A percentile compares a stretch with the other conserved stretches of the same genome.
phyloP scores from a whole-genome alignment of 345 rosid genomes.

The Boechera retrofracta region DNA sequence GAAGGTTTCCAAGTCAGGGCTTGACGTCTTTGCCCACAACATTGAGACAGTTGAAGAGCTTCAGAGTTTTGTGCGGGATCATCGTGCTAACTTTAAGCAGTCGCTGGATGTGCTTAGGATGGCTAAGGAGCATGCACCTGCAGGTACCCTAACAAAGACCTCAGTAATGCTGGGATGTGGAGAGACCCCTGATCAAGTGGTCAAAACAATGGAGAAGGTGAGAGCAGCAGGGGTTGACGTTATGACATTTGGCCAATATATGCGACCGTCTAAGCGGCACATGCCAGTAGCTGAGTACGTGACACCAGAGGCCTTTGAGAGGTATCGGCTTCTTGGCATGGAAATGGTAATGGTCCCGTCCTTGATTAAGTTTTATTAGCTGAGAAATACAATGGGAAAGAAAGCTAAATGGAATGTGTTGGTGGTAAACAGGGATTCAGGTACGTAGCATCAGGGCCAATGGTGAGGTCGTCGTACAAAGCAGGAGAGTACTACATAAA shows the following conservation, averaged over 20 bases:
- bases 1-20: constrained; percentile 85
- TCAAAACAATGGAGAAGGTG: constrained; percentile 92
- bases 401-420: not conserved
- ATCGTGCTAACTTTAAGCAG: constrained; percentile 95
- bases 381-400: not conserved
- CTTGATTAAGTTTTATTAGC: not conserved
- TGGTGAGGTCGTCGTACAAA: constrained; percentile 99
- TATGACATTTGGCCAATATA: constrained; percentile 98
- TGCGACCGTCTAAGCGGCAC: constrained; percentile 98
- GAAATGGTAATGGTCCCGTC: constrained; percentile 75
- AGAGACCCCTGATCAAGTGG: constrained; percentile 95
- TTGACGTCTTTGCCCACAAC: constrained; percentile 95
- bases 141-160: constrained; percentile 90
- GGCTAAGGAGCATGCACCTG: constrained; percentile 80
- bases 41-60: constrained; percentile 98
- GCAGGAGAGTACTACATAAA: constrained; percentile 98
- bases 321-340: constrained; percentile 80
- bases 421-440: constrained; percentile 79
- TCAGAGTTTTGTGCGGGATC: constrained; percentile 85
- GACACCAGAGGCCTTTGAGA: constrained; percentile 93
- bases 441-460: constrained; percentile 96
- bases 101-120: constrained; percentile 85
- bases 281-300: constrained; percentile 97
- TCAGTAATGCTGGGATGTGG: constrained; percentile 98
- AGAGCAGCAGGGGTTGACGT: constrained; percentile 97